phyloP scores from a whole-genome alignment of 2,329 filamentous ascomycete species.

The Fusarium bulbicola region DNA sequence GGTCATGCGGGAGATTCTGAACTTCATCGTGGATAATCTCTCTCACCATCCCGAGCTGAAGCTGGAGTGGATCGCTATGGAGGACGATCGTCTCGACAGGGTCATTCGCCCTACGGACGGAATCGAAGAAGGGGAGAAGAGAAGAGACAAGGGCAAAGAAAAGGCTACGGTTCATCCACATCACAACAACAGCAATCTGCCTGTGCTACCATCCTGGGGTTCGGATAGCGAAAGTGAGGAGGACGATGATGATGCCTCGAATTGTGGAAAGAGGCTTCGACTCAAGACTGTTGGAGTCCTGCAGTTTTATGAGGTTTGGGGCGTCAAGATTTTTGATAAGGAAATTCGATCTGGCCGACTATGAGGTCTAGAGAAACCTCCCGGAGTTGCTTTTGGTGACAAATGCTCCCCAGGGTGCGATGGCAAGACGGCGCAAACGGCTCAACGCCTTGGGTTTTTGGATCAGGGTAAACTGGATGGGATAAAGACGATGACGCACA shows the following conservation, averaged over 20 bases:
- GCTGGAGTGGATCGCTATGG: conserved; percentile 67
- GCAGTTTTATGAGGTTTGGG: conserved; percentile 54
- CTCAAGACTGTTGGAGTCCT: conserved; percentile 50
- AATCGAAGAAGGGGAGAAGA: conserved; percentile 42
- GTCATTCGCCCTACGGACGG: conserved; percentile 54
- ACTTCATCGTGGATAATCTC: conserved; percentile 68
- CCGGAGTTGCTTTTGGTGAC: conserved; percentile 5
- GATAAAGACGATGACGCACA: background rate
- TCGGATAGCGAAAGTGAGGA: conserved; percentile 49
- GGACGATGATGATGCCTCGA: conserved; percentile 44
- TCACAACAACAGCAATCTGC: conserved; percentile 35
- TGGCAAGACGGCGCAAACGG: conserved; percentile 18
- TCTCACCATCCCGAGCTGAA: conserved; percentile 64
- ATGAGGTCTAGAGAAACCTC: conserved; percentile 14
- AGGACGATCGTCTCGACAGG: conserved; percentile 59
- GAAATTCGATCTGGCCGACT: conserved; percentile 56
- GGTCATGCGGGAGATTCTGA: conserved; percentile 64
- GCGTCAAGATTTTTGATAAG: conserved; percentile 67
- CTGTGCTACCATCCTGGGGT: conserved; percentile 43
- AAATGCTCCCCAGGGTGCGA: background rate
- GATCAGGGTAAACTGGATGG: conserved; percentile 7
- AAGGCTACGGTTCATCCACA: conserved; percentile 35
- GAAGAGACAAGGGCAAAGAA: conserved; percentile 49
- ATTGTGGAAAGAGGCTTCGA: conserved; percentile 46
- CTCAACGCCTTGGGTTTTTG: background rate